A percentile compares a stretch with the other conserved stretches of the same genome.
phyloP scores from a whole-genome alignment of 2,329 filamentous ascomycete genomes.

The Stagonosporopsis cucurbitacearum region DNA sequence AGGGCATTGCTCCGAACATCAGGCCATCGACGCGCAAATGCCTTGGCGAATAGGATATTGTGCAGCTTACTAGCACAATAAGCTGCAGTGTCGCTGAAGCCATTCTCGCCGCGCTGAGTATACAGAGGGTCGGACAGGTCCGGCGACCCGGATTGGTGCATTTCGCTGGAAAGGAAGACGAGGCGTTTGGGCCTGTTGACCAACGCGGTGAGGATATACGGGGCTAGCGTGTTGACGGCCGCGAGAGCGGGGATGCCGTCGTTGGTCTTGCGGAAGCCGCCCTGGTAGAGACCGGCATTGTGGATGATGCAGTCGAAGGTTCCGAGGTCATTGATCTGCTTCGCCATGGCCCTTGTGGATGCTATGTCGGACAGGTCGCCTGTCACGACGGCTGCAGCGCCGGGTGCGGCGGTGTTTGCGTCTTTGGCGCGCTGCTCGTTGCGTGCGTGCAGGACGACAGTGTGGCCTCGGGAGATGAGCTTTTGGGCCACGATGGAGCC shows the following conservation, averaged over 20 bases:
- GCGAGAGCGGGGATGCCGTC: slow-evolving; percentile 60
- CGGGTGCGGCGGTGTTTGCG: slow-evolving; percentile 56
- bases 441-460: slow-evolving; percentile 64
- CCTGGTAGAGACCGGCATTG: slow-evolving; percentile 62
- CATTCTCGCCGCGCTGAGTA: slow-evolving; percentile 43
- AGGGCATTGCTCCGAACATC: slow-evolving; percentile 56
- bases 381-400: slow-evolving; percentile 58
- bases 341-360: slow-evolving; percentile 60
- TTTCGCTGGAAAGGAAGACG: slow-evolving; percentile 59
- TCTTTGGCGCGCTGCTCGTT: slow-evolving; percentile 61
- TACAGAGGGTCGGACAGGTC: slow-evolving; percentile 52
- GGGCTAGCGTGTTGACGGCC: slow-evolving; percentile 64
- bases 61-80: slow-evolving; percentile 66
- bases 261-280: slow-evolving; percentile 52
- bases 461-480: slow-evolving; percentile 60
- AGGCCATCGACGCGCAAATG: slow-evolving; percentile 57
- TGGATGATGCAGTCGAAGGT: slow-evolving; percentile 64
- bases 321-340: slow-evolving; percentile 57
- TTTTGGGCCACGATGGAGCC: slow-evolving; percentile 59
- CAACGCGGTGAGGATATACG: slow-evolving; percentile 62
- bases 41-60: slow-evolving; percentile 62
- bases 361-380: slow-evolving; percentile 61
- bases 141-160: slow-evolving; percentile 59
- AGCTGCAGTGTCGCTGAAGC: slow-evolving; percentile 47
- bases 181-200: slow-evolving; percentile 59